These are phyloP conservation scores for Trichoderma virens DNA, from an alignment of 495 filamentous ascomycete genomes.

Conservation along the genomic window DNA sequence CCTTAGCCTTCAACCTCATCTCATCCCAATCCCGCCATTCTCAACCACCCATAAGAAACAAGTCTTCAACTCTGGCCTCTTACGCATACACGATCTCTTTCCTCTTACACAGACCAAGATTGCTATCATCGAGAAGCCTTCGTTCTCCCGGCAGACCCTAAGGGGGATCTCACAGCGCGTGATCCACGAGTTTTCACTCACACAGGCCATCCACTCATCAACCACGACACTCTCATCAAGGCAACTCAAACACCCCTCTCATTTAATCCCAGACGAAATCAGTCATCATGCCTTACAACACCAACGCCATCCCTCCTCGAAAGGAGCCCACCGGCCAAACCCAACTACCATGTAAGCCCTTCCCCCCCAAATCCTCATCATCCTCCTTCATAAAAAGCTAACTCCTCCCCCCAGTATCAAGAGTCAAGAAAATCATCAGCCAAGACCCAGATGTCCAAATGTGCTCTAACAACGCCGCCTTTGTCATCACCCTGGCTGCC, in stretches of 20 bases:
- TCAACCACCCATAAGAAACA: not conserved
- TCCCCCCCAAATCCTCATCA: conserved; percentile 7
- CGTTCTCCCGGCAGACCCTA: not conserved
- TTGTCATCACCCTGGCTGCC: conserved; percentile 85
- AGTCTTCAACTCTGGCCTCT: not conserved
- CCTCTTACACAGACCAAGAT: not conserved
- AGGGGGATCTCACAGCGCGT: not conserved
- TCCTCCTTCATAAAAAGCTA: not conserved
- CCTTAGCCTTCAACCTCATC: not conserved
- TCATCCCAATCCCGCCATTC: not conserved
- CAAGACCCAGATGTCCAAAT: conserved; percentile 75
- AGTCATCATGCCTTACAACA: conserved; percentile 76
- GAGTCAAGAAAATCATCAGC: conserved; percentile 88
- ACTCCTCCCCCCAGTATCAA: conserved; percentile 52
- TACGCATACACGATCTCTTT: not conserved
- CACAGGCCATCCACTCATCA: not conserved
- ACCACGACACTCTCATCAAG: conserved; percentile 13
- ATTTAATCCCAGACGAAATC: not conserved
- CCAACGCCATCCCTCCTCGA: conserved; percentile 64
- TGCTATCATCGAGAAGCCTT: not conserved
- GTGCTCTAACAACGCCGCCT: conserved; percentile 91
- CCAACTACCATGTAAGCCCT: conserved; percentile 68
- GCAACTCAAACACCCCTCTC: conserved; percentile 1
- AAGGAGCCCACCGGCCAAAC: conserved; percentile 80
- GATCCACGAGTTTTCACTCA: not conserved